Evolutionary conservation across 2,329 filamentous ascomycete species (phyloP).

Genomic region (Aspergillus latus): DNA sequence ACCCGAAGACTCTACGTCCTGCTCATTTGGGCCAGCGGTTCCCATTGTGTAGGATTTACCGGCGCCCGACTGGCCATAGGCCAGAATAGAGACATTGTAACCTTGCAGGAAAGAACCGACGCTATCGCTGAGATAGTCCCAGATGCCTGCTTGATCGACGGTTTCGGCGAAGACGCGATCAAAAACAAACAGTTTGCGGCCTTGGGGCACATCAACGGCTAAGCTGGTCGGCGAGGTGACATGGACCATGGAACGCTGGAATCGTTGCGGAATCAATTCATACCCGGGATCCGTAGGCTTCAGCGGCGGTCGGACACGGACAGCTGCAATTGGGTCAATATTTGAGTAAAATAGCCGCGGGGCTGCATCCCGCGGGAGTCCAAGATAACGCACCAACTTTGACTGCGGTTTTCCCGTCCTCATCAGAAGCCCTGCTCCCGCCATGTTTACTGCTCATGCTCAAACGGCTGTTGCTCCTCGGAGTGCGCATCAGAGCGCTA

Average conservation of each 20-base stretch:
- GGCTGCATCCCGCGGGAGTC: neutral
- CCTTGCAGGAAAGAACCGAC: conserved; percentile 88
- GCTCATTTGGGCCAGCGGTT: conserved; percentile 80
- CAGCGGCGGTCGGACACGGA: conserved; percentile 87
- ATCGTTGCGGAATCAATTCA: conserved; percentile 92
- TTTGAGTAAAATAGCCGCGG: neutral
- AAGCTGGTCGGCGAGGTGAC: conserved; percentile 82
- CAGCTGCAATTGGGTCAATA: conserved; percentile 57
- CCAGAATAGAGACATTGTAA: conserved; percentile 96
- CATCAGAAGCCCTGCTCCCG: conserved; percentile 81
- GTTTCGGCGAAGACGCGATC: conserved; percentile 89
- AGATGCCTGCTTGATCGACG: conserved; percentile 81
- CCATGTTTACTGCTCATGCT: conserved; percentile 74
- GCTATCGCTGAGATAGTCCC: conserved; percentile 90
- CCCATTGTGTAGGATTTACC: conserved; percentile 99
- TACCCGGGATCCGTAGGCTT: conserved; percentile 82
- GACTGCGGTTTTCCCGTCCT: conserved; percentile 86
- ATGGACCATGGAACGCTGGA: conserved; percentile 89
- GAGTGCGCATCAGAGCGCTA: conserved; percentile 75
- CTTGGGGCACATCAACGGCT: conserved; percentile 85
- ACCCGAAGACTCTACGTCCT: conserved; percentile 76
- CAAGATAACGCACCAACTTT: conserved; percentile 78
- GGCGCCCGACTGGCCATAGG: conserved; percentile 95
- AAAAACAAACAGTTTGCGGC: conserved; percentile 93
- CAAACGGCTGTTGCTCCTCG: conserved; percentile 79